Evolutionary conservation across 371 early-diverging fungal genomes (phyloP).

Genomic region (Mortierella sp.): DNA sequence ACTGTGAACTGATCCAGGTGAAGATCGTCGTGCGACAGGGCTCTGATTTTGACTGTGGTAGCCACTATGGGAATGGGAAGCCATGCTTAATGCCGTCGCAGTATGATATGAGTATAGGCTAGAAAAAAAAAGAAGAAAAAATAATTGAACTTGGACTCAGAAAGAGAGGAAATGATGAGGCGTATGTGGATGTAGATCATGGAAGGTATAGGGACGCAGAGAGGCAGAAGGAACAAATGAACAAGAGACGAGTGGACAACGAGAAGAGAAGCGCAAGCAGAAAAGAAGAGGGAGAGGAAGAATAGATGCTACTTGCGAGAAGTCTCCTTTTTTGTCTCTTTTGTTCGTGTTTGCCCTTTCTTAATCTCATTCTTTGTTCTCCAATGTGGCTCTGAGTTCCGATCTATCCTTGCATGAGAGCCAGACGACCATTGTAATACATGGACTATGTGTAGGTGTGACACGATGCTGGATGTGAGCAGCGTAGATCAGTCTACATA

Average conservation of each 20-base stretch:
- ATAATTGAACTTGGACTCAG: neutral
- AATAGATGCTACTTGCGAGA: neutral
- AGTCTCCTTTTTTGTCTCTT: neutral
- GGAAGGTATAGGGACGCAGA: too few relatives aligned
- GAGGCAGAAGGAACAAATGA: too few relatives aligned
- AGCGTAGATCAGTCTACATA: neutral
- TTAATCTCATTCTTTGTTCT: constrained; percentile 2
- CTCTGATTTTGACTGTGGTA: constrained; percentile 12
- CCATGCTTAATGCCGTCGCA: neutral
- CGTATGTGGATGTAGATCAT: too few relatives aligned
- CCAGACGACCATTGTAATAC: neutral
- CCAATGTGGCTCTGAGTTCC: constrained; percentile 16
- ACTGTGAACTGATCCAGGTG: neutral
- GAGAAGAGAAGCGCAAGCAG: neutral
- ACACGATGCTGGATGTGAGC: neutral
- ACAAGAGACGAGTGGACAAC: neutral
- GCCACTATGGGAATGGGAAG: neutral
- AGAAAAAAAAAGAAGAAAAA: neutral
- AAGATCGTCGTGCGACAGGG: neutral
- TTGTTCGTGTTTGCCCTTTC: neutral
- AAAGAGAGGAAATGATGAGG: neutral
- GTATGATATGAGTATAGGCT: too few relatives aligned
- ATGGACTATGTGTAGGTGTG: neutral
- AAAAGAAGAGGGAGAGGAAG: neutral
- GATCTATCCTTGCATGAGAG: constrained; percentile 13